These are phyloP conservation scores for Colletotrichum sp. DNA, from an alignment of 2,329 filamentous ascomycete genomes.

Conservation along the genomic window DNA sequence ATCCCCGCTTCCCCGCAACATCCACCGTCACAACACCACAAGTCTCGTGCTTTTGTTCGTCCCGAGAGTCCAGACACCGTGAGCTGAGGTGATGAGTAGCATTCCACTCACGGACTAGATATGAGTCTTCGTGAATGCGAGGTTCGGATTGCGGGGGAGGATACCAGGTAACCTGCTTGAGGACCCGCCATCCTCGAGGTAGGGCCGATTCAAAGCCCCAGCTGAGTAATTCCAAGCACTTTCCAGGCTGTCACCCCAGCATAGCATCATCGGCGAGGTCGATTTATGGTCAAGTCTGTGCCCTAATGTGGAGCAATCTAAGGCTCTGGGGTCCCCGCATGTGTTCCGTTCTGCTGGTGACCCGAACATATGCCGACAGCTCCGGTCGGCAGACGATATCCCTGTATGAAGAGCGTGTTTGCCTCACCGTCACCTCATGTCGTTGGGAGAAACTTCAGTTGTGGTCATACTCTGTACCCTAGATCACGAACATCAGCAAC, in stretches of 20 bases:
- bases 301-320: background rate
- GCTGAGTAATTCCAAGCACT: background rate
- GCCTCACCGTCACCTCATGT: background rate
- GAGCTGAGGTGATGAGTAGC: background rate
- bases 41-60: background rate
- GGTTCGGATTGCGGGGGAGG: background rate
- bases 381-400: background rate
- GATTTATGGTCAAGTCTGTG: background rate
- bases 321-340: slow-evolving; percentile 8
- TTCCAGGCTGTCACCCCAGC: background rate
- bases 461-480: background rate
- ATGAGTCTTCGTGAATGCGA: background rate
- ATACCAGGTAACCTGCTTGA: background rate
- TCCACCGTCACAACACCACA: background rate
- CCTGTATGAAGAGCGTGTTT: background rate
- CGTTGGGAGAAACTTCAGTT: background rate
- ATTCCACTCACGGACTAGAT: background rate
- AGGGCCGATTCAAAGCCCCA: slow-evolving; percentile 8
- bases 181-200: background rate
- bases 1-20: slow-evolving; percentile 1
- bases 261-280: background rate
- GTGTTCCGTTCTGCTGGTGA: background rate
- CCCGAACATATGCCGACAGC: background rate
- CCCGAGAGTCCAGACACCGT: background rate
- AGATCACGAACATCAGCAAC: background rate